phyloP scores from a whole-genome alignment of 345 rosid genomes.

The Populus alba region DNA sequence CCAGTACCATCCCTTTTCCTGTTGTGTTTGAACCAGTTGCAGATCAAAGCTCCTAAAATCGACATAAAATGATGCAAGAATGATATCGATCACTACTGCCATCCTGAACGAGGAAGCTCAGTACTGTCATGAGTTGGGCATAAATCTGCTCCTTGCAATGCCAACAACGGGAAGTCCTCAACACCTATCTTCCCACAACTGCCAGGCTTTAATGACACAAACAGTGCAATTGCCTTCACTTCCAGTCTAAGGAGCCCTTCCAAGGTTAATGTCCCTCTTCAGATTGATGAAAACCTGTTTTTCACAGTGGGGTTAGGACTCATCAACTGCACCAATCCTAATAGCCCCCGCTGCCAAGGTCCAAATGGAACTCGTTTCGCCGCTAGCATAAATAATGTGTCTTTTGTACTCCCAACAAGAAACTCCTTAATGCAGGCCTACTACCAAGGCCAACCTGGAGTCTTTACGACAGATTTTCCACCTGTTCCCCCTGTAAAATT shows the following conservation, averaged over 20 bases:
- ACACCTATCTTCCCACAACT: slow-evolving; percentile 59
- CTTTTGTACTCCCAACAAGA: slow-evolving; percentile 56
- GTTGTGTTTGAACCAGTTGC: background rate
- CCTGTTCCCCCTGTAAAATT: slow-evolving; percentile 65
- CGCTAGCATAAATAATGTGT: slow-evolving; percentile 81
- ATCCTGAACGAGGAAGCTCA: too few species aligned
- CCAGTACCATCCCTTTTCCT: background rate
- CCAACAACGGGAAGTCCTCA: slow-evolving; percentile 40
- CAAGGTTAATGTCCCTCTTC: slow-evolving; percentile 49
- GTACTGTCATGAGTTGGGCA: too few species aligned
- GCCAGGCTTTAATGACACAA: slow-evolving; percentile 85
- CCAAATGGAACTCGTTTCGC: slow-evolving; percentile 84
- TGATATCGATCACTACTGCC: background rate
- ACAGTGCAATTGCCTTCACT: slow-evolving; percentile 68
- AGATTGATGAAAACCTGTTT: slow-evolving; percentile 63
- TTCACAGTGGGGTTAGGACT: slow-evolving; percentile 86
- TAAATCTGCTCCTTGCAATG: slow-evolving; percentile 37
- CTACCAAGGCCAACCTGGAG: slow-evolving; percentile 61
- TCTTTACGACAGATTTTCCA: slow-evolving; percentile 89
- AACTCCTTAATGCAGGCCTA: slow-evolving; percentile 89
- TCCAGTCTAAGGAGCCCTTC: slow-evolving; percentile 52
- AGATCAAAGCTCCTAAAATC: fast-evolving
- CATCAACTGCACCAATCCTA: slow-evolving; percentile 64
- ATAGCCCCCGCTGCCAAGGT: slow-evolving; percentile 83
- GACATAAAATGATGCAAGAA: background rate